phyloP scores from a whole-genome alignment of 352 stramenopile genomes.

The Pythium grandisporangium region DNA sequence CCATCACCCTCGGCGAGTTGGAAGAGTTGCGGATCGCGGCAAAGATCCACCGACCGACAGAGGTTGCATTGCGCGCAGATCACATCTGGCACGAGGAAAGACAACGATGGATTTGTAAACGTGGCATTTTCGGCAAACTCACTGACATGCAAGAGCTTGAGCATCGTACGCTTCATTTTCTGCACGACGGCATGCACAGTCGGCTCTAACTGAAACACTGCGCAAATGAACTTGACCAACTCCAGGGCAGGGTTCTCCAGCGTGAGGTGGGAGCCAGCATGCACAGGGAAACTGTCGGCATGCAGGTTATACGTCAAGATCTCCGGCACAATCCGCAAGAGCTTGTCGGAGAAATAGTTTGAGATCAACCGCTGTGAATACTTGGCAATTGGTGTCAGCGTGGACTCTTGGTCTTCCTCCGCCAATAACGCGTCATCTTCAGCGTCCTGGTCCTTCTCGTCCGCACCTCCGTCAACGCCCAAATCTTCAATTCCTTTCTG shows the following conservation, averaged over 20 bases:
- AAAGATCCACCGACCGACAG: constrained; percentile 95
- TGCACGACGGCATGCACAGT: constrained; percentile 86
- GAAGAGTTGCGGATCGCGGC: constrained; percentile 87
- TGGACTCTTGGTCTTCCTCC: constrained; percentile 25
- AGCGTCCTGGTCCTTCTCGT: constrained; percentile 30
- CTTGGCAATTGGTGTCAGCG: constrained; percentile 39
- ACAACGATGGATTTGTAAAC: constrained; percentile 93
- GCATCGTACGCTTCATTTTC: constrained; percentile 87
- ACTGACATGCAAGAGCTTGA: constrained; percentile 73
- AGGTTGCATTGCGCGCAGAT: constrained; percentile 96
- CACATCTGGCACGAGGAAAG: constrained; percentile 94
- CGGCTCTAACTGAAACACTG: constrained; percentile 90
- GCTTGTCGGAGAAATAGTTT: constrained; percentile 70
- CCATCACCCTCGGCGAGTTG: constrained; percentile 44
- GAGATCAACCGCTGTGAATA: constrained; percentile 67
- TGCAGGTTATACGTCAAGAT: constrained; percentile 66
- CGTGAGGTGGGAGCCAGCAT: constrained; percentile 76
- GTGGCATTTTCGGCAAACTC: constrained; percentile 73
- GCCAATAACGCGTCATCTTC: constrained; percentile 11
- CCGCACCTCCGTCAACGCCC: constrained; percentile 12
- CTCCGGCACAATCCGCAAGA: constrained; percentile 68
- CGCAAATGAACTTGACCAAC: constrained; percentile 94
- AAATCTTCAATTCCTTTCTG: no score
- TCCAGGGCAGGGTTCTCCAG: constrained; percentile 91
- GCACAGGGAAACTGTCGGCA: constrained; percentile 63